Evolutionary conservation across 1,284 basidiomycete species (phyloP), one percentile per base, ranked within the genome.

Genomic region (Sporisorium graminicola): DNA sequence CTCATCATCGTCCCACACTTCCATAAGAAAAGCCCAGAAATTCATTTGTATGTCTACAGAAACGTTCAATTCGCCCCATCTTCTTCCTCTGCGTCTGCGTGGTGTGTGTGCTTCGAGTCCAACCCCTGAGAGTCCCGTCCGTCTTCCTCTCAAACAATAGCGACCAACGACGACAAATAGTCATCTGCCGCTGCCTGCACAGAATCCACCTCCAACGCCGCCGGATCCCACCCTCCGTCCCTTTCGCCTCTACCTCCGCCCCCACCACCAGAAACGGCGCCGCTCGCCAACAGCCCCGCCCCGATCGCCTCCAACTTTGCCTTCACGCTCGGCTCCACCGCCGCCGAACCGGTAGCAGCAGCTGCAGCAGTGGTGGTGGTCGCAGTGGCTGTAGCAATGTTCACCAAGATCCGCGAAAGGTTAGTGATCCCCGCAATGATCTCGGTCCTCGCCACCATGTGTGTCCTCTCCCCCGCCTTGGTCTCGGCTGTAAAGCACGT

Each of bases 361-460:
- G 52, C 33, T 4, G 57, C 60, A 7, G 55, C 44, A 7, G 63
- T 43, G 26, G n/a, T n/a, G n/a, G n/a, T n/a, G 8, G 49, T 26
- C 16, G 22, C n/a, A 12, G 58, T 52, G 20, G 52, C 33, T 4
- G 57, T 65, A 7, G 55, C 44, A 7, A 66, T 43, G 26, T 74
- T 71, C 24, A 74, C 56, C 20, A 73, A 31, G 10, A 77, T 68
- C 9, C 74, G 46, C 22, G 72, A 53, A 0, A 70, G 58, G 13
- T 69, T 78, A 3, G 92, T 89, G 66, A 94, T 83, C 16, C 88
- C 88, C 2, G 89, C 88, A 43, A 91, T 89, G 91, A 94, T 94
- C 78, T 91, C 91, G 26, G 91, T 89, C 33, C 92, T 84, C 1
- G 92, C 92, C 13, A 91, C 91, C 55, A 80, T 83, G 80, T 92